phyloP scores from a whole-genome alignment of 495 filamentous ascomycete genomes.

The Pseudoneurospora amorphoporcata region DNA sequence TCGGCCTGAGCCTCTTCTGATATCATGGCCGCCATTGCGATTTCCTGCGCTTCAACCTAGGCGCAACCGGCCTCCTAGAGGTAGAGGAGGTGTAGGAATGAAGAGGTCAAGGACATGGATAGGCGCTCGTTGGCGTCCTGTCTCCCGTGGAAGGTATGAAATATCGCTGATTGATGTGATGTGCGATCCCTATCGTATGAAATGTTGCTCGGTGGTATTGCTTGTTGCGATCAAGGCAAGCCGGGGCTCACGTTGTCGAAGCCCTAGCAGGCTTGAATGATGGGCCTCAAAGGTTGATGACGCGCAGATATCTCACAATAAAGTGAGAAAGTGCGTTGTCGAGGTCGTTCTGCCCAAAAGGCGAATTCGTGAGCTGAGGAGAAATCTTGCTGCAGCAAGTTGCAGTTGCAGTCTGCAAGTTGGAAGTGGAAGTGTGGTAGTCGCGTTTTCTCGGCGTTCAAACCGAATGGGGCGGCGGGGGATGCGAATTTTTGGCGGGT shows the following conservation, averaged over 20 bases:
- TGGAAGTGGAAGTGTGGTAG: neutral
- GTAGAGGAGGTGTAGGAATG: neutral
- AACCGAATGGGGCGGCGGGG: neutral
- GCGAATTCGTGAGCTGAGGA: neutral
- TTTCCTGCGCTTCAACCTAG: conserved; percentile 3
- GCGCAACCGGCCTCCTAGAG: conserved; percentile 5
- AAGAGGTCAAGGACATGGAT: neutral
- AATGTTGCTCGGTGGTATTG: neutral
- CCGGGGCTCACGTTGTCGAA: neutral
- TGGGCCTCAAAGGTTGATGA: neutral
- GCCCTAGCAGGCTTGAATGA: neutral
- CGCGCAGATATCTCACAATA: neutral
- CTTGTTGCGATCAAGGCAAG: neutral
- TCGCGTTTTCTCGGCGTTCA: neutral
- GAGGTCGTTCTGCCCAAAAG: neutral
- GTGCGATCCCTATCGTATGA: neutral
- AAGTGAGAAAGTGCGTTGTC: neutral
- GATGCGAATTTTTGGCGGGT: neutral
- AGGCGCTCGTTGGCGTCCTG: neutral
- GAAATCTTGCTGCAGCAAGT: neutral
- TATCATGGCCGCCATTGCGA: conserved; percentile 16
- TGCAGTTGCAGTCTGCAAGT: neutral
- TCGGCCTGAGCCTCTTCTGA: conserved; percentile 19
- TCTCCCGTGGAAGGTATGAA: neutral
- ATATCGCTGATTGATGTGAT: neutral